Evolutionary conservation across 345 rosid species (phyloP).

Genomic region (Limnanthes douglasii): DNA sequence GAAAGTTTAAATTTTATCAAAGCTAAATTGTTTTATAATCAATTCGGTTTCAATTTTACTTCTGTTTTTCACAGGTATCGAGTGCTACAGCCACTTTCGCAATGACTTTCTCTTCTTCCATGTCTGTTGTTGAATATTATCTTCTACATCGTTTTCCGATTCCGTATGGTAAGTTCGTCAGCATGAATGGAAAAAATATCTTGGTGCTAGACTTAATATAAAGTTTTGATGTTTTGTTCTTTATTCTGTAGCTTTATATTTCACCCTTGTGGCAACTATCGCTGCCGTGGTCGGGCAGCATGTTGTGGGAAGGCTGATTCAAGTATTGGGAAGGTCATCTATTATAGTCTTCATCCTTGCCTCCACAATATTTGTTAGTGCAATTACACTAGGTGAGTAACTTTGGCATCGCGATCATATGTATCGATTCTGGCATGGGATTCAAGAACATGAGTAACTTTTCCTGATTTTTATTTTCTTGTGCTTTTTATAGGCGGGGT

Average conservation of each 20-base stretch:
- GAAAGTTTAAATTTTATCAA: not conserved
- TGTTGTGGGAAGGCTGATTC: slow-evolving; percentile 33
- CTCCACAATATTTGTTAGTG: slow-evolving; percentile 38
- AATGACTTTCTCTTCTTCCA: slow-evolving; percentile 76
- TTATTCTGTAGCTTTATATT: slow-evolving; percentile 31
- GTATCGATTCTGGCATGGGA: no score
- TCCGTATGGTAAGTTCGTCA: slow-evolving; percentile 39
- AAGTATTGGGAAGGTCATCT: slow-evolving; percentile 43
- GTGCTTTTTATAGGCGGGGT: slow-evolving; percentile 27
- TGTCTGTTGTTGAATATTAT: slow-evolving; percentile 81
- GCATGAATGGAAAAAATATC: not conserved
- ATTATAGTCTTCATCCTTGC: slow-evolving; percentile 57
- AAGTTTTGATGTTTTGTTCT: not conserved
- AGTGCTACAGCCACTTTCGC: slow-evolving; percentile 85
- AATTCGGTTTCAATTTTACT: not conserved
- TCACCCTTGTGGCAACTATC: slow-evolving; percentile 32
- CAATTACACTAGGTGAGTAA: slow-evolving; percentile 40
- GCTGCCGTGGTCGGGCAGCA: slow-evolving; percentile 53
- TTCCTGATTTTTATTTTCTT: not conserved
- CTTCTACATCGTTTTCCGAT: slow-evolving; percentile 72
- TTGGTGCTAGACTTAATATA: not conserved
- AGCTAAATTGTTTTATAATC: no score
- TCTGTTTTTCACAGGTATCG: slow-evolving; percentile 30
- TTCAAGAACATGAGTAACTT: not conserved
- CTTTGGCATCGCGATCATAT: not conserved